Base-by-base conservation (phyloP, 768 basidiomycete species). In the Termitomyces sp. region DNA sequence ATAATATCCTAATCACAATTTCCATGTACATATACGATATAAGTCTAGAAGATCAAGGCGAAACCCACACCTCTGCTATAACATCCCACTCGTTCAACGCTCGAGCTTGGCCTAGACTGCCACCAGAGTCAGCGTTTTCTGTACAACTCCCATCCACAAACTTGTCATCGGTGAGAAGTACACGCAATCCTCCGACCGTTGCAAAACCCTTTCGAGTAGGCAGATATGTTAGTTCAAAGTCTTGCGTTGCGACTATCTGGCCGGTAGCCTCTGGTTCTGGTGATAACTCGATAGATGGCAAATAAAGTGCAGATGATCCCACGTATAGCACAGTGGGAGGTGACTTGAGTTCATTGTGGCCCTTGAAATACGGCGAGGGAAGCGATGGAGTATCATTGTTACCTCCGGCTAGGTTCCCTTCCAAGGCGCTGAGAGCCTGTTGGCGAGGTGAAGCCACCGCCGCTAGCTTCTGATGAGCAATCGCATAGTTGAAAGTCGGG, bases 41-140 rank as follows among this genome's bases (percentile, higher is more conserved):
- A 42, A 33, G 13, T 51, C 13, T 16, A 20, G 20, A 9, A 15
- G 8, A 58, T 71, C 33, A 71, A 38, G 71, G 64, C 35, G 73
- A 69, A 44, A 91, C 84, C 89, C 88, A 90, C 36, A 90, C 71
- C 71, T 93, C 92, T 11, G 80, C 84, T 48, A 93, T 74, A 7
- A 88, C 78, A 63, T 87, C 87, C 79, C 89, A 87, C 73, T 91
- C 90, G 67, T 84, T 88, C 69, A 92, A 70, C 35, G 75, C 79
- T 57, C 78, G 77, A n/a, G 76, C 78, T 59, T 77, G 78, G 57
- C 62, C 75, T 33, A 66, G 56, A 60, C 72, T 68, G 35, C 52
- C 28, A 28, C 52, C 40, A 42, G 18, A 64, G 12, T 65, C 63
- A 32, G 60, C 64, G 36, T 69, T 68, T 39, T 60, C 68, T 7